Evolutionary conservation across 208 protist genomes (phyloP), one percentile per base, ranked within the genome.

Genomic region (Trypanosoma avium): DNA sequence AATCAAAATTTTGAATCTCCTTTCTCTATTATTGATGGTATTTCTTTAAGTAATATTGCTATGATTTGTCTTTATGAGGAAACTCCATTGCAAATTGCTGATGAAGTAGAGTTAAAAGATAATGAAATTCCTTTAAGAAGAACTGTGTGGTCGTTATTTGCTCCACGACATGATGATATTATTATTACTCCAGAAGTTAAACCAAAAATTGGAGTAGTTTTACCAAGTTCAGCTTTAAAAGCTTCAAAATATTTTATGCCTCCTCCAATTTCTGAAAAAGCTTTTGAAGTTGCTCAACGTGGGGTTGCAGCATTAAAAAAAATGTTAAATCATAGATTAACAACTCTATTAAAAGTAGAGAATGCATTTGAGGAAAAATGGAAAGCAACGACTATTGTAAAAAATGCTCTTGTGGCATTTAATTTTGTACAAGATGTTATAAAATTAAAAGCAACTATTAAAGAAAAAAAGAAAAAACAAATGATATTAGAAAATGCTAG

Each of bases 351-450:
- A 13, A 81, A 82, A 48, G 80, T 70, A 3, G 86, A 93, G 56
- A 68, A 67, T 15, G 68, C 70, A 9, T 93, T 85, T 45, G 83
- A 93, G 57, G 81, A 86, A 35, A 72, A 73, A 36, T 93, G 86
- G 86, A 66, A 50, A 6, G 83, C 86, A 33, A 88, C 86, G 21
- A 76, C 80, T 49, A 73, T 76, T 29, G 70, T 93, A 26, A 70
- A 67, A 40, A 73, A 56, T 24, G 81, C 86, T 7, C 69, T 93
- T 19, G 36, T 75, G 21, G 43, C 73, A n/a, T 88, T 79, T 64
- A 77, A 77, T 49, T 66, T 90, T 22, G 77, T 79, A 29, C 79
- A 85, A 59, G 80, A 81, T 53, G 67, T 90, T 26, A 35, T 86
- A n/a, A 75, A 70, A 26, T 54, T 84, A 45, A 86, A 85, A 45